Evolutionary conservation across 495 filamentous ascomycete genomes (phyloP), one percentile per base, ranked within the genome.

Genomic region (Podospora appendiculata): DNA sequence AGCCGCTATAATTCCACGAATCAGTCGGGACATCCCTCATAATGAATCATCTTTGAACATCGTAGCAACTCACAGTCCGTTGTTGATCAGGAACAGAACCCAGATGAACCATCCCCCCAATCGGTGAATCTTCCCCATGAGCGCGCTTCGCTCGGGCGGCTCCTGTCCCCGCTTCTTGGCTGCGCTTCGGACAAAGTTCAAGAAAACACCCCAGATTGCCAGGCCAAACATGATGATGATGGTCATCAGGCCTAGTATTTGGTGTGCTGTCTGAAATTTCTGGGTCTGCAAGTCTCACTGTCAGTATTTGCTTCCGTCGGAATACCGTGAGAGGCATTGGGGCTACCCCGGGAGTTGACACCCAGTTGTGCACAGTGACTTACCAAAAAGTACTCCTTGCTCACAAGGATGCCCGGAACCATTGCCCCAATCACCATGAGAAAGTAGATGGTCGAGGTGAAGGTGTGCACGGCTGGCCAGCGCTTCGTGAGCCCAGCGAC

Each of bases 211-310:
- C 45, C 82, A 68, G 7, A 57, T 53, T 41, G 76, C 71, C 60
- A 82, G 76, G 19, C 61, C 54, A 43, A 81, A 53, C 52, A 80
- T 62, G 14, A 71, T 57, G 32, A 74, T 47, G 39, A 82, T 56
- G 43, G 79, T 67, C 3, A 81, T 47, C 18, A 83, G 59, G 42
- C 83, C 83, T 47, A 85, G 57, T 48, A 83, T 66, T 55, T 86
- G 83, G 58, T 86, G 83, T 2, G 70, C 65, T 9, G 74, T 75
- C 47, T 69, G 69, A 64, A 75, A 76, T 19, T 70, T 61, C 48
- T 74, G 75, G 38, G 77, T 76, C 74, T 79, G 47, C 25, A 5
- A 25, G 25, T 2, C 25, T 25, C 5, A 5, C 5, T 25, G 25
- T 25, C 5, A 25, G 25, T 5, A 5, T 2, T 25, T 25, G 25